Conservation (phyloP, 2,329 filamentous ascomycete species). For the Aspergillus sclerotialis region DNA sequence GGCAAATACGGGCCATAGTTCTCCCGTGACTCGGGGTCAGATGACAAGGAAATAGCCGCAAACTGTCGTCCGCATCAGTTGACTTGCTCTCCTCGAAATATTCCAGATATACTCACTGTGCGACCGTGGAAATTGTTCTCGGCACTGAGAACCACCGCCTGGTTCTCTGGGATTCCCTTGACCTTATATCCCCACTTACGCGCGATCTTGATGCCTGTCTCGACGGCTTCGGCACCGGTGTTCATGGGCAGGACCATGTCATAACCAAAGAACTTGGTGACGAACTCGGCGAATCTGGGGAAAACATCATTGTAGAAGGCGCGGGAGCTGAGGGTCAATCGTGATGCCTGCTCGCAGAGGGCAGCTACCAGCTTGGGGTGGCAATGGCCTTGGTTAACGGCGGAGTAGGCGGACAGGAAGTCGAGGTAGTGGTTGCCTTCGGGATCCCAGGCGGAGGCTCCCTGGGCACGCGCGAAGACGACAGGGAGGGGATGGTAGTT, state of each 20-base stretch:
- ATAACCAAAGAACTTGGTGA: slow-evolving; percentile 82
- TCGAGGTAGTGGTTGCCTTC: slow-evolving; percentile 94
- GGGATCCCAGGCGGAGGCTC: slow-evolving; percentile 91
- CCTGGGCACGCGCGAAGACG: slow-evolving; percentile 79
- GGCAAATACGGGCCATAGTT: slow-evolving; percentile 97
- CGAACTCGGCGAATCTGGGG: slow-evolving; percentile 88
- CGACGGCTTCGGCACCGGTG: slow-evolving; percentile 91
- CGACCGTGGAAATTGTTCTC: slow-evolving; percentile 94
- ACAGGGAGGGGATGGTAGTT: slow-evolving; percentile 98
- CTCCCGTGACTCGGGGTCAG: slow-evolving; percentile 88
- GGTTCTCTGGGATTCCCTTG: slow-evolving; percentile 77
- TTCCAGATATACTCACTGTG: slow-evolving; percentile 56
- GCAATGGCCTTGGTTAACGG: slow-evolving; percentile 96
- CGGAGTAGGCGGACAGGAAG: slow-evolving; percentile 95
- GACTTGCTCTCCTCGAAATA: not conserved
- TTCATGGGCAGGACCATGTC: slow-evolving; percentile 99
- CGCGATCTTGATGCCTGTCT: slow-evolving; percentile 93
- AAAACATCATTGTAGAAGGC: slow-evolving; percentile 99
- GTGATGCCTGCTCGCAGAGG: slow-evolving; percentile 78
- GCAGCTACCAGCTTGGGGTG: slow-evolving; percentile 93
- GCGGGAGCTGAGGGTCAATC: slow-evolving; percentile 83
- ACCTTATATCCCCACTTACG: slow-evolving; percentile 97
- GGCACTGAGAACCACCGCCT: slow-evolving; percentile 78
- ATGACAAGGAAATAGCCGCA: slow-evolving; percentile 89
- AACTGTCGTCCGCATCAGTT: slow-evolving; percentile 50